Evolutionary conservation across 163 green algal species (phyloP).

Genomic region (Scenedesmus sp.): DNA sequence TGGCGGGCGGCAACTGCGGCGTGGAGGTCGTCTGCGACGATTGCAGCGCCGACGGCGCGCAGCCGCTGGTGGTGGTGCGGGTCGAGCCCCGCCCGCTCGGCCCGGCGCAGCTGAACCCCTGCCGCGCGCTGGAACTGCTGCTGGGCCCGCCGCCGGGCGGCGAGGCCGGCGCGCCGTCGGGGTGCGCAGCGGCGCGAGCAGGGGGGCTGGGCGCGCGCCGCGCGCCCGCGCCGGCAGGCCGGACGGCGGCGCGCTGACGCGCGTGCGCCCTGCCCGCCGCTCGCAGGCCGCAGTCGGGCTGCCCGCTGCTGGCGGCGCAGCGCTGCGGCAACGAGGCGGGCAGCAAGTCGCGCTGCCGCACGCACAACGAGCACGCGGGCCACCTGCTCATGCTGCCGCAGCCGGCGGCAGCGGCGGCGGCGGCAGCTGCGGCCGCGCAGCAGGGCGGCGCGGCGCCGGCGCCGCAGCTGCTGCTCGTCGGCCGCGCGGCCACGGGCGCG

Average conservation of each 20-base stretch:
- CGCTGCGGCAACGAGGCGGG: slow-evolving; percentile 34
- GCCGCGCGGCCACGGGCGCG: not conserved
- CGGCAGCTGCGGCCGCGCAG: not conserved
- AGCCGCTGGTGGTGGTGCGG: slow-evolving; percentile 1
- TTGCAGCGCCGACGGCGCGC: not conserved
- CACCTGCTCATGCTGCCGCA: not conserved
- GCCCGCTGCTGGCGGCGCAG: not conserved
- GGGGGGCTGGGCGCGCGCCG: no score
- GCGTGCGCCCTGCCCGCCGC: no score
- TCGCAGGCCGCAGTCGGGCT: no score
- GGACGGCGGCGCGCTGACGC: no score
- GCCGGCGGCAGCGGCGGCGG: not conserved
- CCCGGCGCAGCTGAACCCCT: not conserved
- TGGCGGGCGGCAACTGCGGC: not conserved
- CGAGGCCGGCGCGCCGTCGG: no score
- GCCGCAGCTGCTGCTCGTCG: not conserved
- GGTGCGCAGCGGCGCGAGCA: no score
- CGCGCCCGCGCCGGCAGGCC: no score
- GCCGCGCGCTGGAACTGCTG: slow-evolving; percentile 13
- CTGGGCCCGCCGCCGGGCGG: not conserved
- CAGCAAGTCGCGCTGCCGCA: slow-evolving; percentile 7
- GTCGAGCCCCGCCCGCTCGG: slow-evolving; percentile 1
- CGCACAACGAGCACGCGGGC: not conserved
- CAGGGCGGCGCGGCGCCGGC: not conserved
- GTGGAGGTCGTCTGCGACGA: no score